Percentiles rank a stretch among this genome's conserved stretches.
These are phyloP conservation scores for Eimeria maxima DNA, from an alignment of 169 alveolate genomes.

Conservation along the genomic window DNA sequence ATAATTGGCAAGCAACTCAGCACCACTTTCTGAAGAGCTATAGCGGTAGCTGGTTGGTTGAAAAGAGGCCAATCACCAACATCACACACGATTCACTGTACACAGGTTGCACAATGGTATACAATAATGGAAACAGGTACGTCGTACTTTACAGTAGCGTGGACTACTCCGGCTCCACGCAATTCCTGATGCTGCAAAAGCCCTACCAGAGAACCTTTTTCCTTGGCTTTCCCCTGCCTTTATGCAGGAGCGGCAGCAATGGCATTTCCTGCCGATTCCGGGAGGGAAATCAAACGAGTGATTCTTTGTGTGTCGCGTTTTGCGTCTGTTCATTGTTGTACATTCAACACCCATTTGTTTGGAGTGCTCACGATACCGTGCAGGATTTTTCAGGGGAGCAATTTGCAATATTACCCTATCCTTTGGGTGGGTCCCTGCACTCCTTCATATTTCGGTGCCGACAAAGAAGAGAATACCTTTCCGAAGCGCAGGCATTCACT, in stretches of 20 bases:
- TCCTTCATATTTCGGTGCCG: conserved; percentile 35
- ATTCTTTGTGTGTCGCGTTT: no score
- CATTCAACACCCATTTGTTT: conserved; percentile 35
- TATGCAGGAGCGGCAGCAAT: background rate
- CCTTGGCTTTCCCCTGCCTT: conserved; percentile 15
- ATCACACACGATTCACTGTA: background rate
- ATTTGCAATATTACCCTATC: conserved; percentile 34
- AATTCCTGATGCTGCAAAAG: conserved; percentile 34
- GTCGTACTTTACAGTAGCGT: conserved; percentile 8
- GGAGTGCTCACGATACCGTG: conserved; percentile 43
- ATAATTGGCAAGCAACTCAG: background rate
- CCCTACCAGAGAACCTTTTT: background rate
- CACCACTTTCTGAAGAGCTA: background rate
- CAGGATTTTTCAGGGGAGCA: background rate
- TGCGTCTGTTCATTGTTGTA: conserved; percentile 23
- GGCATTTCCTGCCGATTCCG: background rate
- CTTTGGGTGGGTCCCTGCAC: conserved; percentile 34
- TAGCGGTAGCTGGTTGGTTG: background rate
- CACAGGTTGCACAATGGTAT: background rate
- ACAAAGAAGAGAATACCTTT: conserved; percentile 29
- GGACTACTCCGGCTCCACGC: background rate
- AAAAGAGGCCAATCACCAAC: background rate
- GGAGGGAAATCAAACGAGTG: background rate
- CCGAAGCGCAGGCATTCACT: conserved; percentile 27
- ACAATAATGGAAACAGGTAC: background rate